phyloP scores from a whole-genome alignment of 345 rosid genomes.

The Salix koriyanagi region DNA sequence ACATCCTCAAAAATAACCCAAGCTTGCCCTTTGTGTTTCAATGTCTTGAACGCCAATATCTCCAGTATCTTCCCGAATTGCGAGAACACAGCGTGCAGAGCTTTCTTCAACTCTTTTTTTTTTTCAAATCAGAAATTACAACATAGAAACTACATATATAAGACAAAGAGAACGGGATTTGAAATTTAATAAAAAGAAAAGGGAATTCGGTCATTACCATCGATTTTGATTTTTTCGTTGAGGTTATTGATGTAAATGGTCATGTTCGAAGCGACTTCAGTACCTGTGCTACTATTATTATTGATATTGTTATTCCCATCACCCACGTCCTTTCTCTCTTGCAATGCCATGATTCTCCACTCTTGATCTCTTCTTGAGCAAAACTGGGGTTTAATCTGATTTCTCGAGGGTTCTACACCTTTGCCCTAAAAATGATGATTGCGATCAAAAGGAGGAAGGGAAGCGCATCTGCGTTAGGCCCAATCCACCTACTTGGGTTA shows the following conservation, averaged over 20 bases:
- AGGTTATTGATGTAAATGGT: constrained; percentile 95
- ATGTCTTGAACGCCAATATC: constrained; percentile 83
- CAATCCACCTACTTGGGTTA: neutral
- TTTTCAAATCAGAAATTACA: neutral
- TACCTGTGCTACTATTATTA: constrained; percentile 18
- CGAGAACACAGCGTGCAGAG: constrained; percentile 81
- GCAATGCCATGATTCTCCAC: constrained; percentile 14
- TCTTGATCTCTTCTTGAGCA: neutral
- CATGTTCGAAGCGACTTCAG: constrained; percentile 58
- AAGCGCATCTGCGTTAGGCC: neutral
- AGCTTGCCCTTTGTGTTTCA: constrained; percentile 99
- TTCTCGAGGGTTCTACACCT: neutral
- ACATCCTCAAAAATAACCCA: constrained; percentile 90
- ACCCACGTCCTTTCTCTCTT: constrained; percentile 12
- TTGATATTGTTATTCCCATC: constrained; percentile 17
- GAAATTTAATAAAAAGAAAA: neutral
- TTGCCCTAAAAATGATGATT: neutral
- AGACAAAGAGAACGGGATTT: neutral
- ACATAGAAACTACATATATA: constrained; percentile 1
- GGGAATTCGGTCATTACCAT: constrained; percentile 38
- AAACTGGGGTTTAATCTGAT: neutral
- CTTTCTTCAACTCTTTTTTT: constrained; percentile 76
- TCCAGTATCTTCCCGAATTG: constrained; percentile 93
- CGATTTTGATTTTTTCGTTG: constrained; percentile 92
- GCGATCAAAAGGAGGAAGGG: neutral